phyloP scores from a whole-genome alignment of 2,329 filamentous ascomycete genomes.

The Pseudodiploospora longispora region DNA sequence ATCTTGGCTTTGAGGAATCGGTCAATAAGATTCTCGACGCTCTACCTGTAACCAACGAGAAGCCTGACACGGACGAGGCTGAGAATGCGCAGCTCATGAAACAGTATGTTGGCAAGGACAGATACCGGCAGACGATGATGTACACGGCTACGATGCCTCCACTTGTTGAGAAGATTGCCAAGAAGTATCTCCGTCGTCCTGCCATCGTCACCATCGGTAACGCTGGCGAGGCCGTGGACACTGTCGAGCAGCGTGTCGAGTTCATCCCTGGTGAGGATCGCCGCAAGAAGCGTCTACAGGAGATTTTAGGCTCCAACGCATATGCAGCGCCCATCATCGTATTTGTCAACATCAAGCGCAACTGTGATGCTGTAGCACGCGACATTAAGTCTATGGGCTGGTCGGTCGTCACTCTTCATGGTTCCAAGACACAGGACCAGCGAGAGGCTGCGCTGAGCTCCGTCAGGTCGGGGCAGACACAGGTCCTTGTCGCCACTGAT shows the following conservation, averaged over 20 bases:
- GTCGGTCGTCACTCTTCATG: slow-evolving; percentile 82
- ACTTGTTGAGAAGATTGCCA: slow-evolving; percentile 88
- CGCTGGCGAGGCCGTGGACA: slow-evolving; percentile 90
- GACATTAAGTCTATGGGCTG: slow-evolving; percentile 95
- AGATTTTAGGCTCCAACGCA: slow-evolving; percentile 74
- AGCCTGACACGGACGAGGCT: slow-evolving; percentile 86
- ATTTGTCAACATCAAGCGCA: slow-evolving; percentile 99
- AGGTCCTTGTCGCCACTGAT: slow-evolving; percentile 92
- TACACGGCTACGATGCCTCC: slow-evolving; percentile 98
- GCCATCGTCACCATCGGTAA: slow-evolving; percentile 94
- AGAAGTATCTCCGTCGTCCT: slow-evolving; percentile 87
- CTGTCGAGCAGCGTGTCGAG: slow-evolving; percentile 94
- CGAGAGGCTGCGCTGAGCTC: slow-evolving; percentile 84
- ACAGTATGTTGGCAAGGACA: slow-evolving; percentile 63
- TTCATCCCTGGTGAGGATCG: slow-evolving; percentile 87
- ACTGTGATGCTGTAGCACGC: slow-evolving; percentile 88
- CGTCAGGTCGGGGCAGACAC: slow-evolving; percentile 70
- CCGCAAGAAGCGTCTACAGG: slow-evolving; percentile 88
- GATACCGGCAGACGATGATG: slow-evolving; percentile 99
- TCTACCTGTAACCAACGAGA: slow-evolving; percentile 85
- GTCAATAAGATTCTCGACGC: slow-evolving; percentile 97
- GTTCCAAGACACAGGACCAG: slow-evolving; percentile 95
- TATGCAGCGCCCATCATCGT: slow-evolving; percentile 92
- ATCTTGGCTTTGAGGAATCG: slow-evolving; percentile 93
- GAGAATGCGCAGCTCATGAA: slow-evolving; percentile 84